Percentiles rank a stretch among this genome's conserved stretches.
These are phyloP conservation scores for Zygoascus sp. DNA, from an alignment of 1,139 yeast genomes.

Conservation along the genomic window DNA sequence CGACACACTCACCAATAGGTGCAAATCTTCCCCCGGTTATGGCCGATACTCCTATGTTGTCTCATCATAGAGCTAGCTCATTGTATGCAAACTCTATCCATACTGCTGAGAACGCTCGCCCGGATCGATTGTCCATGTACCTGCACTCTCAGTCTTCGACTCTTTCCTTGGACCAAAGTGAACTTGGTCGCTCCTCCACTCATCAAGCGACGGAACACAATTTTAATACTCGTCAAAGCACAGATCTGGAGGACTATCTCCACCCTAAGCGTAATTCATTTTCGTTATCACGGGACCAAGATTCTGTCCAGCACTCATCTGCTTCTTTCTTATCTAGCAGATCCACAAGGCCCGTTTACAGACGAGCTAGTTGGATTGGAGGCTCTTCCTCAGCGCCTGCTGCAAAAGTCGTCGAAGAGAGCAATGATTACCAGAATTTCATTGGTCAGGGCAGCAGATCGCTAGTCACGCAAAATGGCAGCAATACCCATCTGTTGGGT, in stretches of 20 bases:
- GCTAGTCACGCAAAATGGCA: background rate
- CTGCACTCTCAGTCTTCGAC: slow-evolving; percentile 23
- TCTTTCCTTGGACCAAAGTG: slow-evolving; percentile 13
- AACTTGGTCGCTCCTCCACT: too few relatives aligned
- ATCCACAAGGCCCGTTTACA: background rate
- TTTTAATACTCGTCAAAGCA: background rate
- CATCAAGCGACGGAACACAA: background rate
- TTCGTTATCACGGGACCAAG: background rate
- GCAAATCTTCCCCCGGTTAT: background rate
- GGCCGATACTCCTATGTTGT: background rate
- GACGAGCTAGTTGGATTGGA: slow-evolving; percentile 3
- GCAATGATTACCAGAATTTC: slow-evolving; percentile 1
- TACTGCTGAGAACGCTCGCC: background rate
- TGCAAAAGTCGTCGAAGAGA: background rate
- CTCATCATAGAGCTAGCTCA: slow-evolving; percentile 3
- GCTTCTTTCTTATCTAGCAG: background rate
- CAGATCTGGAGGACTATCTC: background rate
- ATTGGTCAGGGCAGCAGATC: background rate
- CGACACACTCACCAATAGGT: background rate
- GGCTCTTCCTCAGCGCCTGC: background rate
- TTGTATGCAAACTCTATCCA: background rate
- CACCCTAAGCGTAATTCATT: background rate
- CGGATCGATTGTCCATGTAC: slow-evolving; percentile 7
- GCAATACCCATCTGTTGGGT: slow-evolving; percentile 11
- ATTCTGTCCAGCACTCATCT: background rate